A percentile compares a stretch with the other conserved stretches of the same genome.
phyloP scores from a whole-genome alignment of 2,329 filamentous ascomycete genomes.

The Trichoderma afroharzianum region DNA sequence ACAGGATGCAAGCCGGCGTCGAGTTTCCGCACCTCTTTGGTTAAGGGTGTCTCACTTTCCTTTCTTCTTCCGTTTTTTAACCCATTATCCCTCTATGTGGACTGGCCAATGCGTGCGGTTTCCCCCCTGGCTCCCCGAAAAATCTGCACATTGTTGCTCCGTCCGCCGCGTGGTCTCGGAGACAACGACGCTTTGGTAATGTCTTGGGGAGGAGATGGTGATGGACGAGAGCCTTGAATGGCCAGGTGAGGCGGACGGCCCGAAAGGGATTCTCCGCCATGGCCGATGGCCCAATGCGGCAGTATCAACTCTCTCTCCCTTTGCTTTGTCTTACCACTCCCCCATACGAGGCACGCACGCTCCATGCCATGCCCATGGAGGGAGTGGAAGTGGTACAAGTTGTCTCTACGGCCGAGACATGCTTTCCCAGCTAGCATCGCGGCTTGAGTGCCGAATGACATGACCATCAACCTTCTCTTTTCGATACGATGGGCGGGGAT shows the following conservation, averaged over 20 bases:
- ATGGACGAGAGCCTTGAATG: background rate
- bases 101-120: background rate
- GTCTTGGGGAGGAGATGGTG: background rate
- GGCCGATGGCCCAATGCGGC: background rate
- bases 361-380: background rate
- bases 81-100: background rate
- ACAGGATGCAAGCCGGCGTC: background rate
- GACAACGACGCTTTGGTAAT: constrained; percentile 1
- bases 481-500: constrained; percentile 6
- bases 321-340: background rate
- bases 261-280: constrained; percentile 15
- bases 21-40: background rate
- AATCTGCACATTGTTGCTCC: constrained; percentile 12
- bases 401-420: background rate
- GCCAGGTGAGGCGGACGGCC: constrained; percentile 16
- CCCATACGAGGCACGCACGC: background rate
- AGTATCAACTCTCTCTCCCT: background rate
- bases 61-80: background rate
- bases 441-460: background rate
- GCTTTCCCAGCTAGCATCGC: background rate
- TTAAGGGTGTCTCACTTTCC: background rate
- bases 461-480: constrained; percentile 14
- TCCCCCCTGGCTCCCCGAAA: background rate
- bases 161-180: constrained; percentile 10
- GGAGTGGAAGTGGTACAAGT: background rate